Evolutionary conservation across 2,329 filamentous ascomycete genomes (phyloP), one percentile per base, ranked within the genome.

Genomic region (Akanthomyces uredinophilus): DNA sequence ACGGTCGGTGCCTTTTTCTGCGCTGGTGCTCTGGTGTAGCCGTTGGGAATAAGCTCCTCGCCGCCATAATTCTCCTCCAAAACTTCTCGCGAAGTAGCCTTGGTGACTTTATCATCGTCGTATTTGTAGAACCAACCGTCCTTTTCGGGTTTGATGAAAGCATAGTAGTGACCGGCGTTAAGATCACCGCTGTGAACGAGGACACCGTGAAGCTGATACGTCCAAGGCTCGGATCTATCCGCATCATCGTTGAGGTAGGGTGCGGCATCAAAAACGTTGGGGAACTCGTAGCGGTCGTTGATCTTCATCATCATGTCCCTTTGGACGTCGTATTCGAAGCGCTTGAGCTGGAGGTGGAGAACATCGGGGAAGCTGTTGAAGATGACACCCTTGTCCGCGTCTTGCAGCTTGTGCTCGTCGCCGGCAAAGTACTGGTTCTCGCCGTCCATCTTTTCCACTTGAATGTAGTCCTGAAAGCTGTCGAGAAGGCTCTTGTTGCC

Each of bases 261-360:
- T 0, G 90, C 81, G 7, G 93, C 91, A 71, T 96, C 91, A 70
- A 92, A 92, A 62, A 85, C 78, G 64, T 96, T 91, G 1, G 91
- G 92, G 67, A 95, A 96, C 70, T 96, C 92, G 77, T 95, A 94
- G 62, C 91, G 87, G 69, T 96, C 92, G 70, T 96, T 96, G 73
- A 99, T 92, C 78, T 99, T 99, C 89, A 96, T 97, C 91, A 98
- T 97, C 66, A 92, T 92, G 72, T 98, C 94, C 68, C 91, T 87
- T 68, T 96, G 89, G 70, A 97, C 90, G 75, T 99, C 95, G 77
- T 99, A 99, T 73, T 99, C 92, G 74, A 99, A 99, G 58, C 95
- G 89, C 78, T 98, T 98, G 64, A 99, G 83, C 74, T 99, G 95
- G 47, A 99, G 81, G 73, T 99, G 94, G 24, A 99, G 80, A 3